Evolutionary conservation across 495 filamentous ascomycete genomes (phyloP), one percentile per base, ranked within the genome.

Genomic region (Talaromyces liani): DNA sequence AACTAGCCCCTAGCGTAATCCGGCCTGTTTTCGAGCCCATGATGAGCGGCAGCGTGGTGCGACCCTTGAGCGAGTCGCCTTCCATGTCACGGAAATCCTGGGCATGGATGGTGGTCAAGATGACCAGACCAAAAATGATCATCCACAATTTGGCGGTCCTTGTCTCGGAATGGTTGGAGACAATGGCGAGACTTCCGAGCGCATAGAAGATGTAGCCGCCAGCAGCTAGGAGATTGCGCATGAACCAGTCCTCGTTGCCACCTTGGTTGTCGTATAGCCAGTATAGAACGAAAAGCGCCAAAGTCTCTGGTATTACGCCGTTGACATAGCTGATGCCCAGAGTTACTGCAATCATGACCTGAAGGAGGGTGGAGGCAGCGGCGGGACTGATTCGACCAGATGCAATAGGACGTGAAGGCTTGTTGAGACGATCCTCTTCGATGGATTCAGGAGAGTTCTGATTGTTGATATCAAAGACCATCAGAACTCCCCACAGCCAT

Each of bases 11-110:
- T 53, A 80, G 73, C 0, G 66, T 65, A 68, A 70, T 73, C 6
- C 83, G 71, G 1, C 79, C 72, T n/a, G 68, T 58, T 22, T 33
- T 58, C 33, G 84, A 77, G 1, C 83, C 83, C 3, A 79, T 59
- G 1, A 80, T 69, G 1, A 82, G 65, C 0, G 75, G 77, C 10
- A 77, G 34, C 0, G 82, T 80, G 33, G 65, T 65, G 1, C 83
- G 73, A 1, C 75, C 79, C 2, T 80, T 70, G 4, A 70, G 67
- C 1, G 62, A 51, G 29, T 67, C 66, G 16, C 66, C 64, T 16
- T 65, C 66, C 49, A 68, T 60, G 25, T 70, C 65, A 39, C 64
- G 64, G 16, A 67, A 70, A 20, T 70, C 68, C 49, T 69, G 67
- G 4, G 67, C 60, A 18, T 67, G 68, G 33, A 70, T 63, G 33